A percentile compares a stretch with the other conserved stretches of the same genome.
phyloP scores from a whole-genome alignment of 2,329 filamentous ascomycete genomes.

The Sporothrix variecibatus region DNA sequence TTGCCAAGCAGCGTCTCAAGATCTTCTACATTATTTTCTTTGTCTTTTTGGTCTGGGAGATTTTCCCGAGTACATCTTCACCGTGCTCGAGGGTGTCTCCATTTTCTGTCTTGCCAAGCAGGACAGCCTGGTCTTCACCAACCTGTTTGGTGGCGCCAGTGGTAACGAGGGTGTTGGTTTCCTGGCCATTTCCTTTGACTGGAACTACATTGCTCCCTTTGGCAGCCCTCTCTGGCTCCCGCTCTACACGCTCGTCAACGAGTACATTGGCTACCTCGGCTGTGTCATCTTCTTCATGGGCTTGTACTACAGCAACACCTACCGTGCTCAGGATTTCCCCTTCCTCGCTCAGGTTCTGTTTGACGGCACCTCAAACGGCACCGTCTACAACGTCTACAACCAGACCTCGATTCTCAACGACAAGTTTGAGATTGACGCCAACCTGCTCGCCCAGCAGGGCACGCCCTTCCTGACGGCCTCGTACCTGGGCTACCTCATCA shows the following conservation, averaged over 20 bases:
- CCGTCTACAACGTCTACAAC: constrained; percentile 44
- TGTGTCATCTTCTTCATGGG: constrained; percentile 43
- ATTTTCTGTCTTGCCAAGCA: constrained; percentile 33
- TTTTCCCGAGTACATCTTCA: constrained; percentile 41
- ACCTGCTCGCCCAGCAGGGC: constrained; percentile 40
- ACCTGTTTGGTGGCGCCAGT: constrained; percentile 44
- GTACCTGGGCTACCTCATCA: constrained; percentile 45
- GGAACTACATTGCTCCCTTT: constrained; percentile 45
- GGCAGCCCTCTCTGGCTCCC: constrained; percentile 41
- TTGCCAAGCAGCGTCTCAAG: constrained; percentile 44
- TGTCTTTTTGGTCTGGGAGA: constrained; percentile 49
- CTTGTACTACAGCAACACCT: constrained; percentile 48
- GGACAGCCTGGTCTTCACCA: constrained; percentile 40
- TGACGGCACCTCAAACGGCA: constrained; percentile 39
- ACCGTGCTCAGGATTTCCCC: constrained; percentile 44
- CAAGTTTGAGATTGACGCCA: constrained; percentile 43
- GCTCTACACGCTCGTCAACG: constrained; percentile 43
- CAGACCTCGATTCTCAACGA: constrained; percentile 45
- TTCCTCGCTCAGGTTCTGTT: constrained; percentile 49
- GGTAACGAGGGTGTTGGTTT: constrained; percentile 50
- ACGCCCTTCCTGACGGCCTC: constrained; percentile 46
- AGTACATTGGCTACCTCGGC: constrained; percentile 41
- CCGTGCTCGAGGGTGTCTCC: constrained; percentile 31
- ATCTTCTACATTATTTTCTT: constrained; percentile 45
- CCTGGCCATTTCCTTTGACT: constrained; percentile 43